Base-by-base conservation (phyloP, 306 rosid genomes). In the Gynostemma pentaphyllum region DNA sequence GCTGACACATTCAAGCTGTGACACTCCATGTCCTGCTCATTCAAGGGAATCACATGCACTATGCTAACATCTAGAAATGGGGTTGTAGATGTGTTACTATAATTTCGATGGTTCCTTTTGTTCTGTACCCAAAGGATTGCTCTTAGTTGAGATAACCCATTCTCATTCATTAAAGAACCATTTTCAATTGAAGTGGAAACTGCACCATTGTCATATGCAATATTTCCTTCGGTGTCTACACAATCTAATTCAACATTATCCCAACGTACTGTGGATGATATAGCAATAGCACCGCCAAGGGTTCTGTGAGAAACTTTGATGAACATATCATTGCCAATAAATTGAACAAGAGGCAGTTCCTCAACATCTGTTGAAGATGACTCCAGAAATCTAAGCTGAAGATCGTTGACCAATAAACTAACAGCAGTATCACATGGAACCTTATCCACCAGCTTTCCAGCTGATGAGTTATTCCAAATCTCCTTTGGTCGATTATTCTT, bases 351-450 rank as follows among this genome's bases (percentile, higher is more conserved):
- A 50, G 96, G 97, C 73, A 79, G 75, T 67, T 81, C 96, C 79
- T 83, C 84, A 47, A 71, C 71, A 83, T 69, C 79, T 67, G 73
- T 14, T 30, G 85, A 71, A 72, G 95, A 83, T n/a, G 95, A 77
- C 82, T 90, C 97, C 70, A 90, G 70, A 82, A 90, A 90, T 75
- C 75, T 79, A 80, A 87, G 90, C 65, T 83, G 94, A 70, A 85
- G 84, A 72, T 74, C 77, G 63, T 80, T 85, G 65, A 87, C 81
- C 10, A 69, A 68, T 66, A 90, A 76, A 76, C 82, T 85, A 74
- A 83, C 87, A 57, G 95, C 96, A 54, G 96, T 79, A 78, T 90
- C 97, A 66, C 94, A 78, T 67, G 97, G 97, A 81, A 82, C 90
- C 83, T 85, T 87, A 68, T 83, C 96, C 68, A 83, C 78, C 70